Evolutionary conservation across 2,329 filamentous ascomycete species (phyloP), one percentile per base, ranked within the genome.

Genomic region (Ramularia endophylla): DNA sequence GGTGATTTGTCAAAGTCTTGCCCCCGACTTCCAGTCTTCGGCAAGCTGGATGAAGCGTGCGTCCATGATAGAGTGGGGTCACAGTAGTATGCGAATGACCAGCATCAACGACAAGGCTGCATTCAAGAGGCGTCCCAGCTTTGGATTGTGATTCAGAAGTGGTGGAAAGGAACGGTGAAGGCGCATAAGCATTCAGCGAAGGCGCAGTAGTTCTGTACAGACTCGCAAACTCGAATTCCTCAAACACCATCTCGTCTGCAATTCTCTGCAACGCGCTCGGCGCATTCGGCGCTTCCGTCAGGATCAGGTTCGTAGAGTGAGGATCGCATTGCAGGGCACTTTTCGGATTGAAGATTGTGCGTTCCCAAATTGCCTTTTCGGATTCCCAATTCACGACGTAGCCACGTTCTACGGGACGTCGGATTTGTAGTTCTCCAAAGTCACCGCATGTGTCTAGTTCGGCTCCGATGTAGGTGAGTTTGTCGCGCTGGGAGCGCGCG

Each of bases 331-430:
- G 41, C 8, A 51, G 40, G 9, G 38, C 27, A 31, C 44, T 44
- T 28, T 55, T 66, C 65, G 55, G 72, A 52, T 84, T 80, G 54
- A 94, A 82, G 58, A 97, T 85, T 46, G 89, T 82, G 53, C 83
- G 80, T 57, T 95, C 88, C 92, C 92, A 98, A 38, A 98, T 87
- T 58, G 92, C 89, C 65, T 87, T 90, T 68, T 98, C 80, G 0
- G 85, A 83, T 65, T 98, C 92, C 92, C 92, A 98, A 60, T 90
- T 95, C 47, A 97, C 89, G 36, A 97, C 74, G 59, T 86, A 97
- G 6, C 92, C 92, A 65, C 89, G 94, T 65, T 98, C 92, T 1
- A 97, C 85, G 0, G 92, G 92, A 0, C 90, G 74, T 1, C 90
- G 78, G 57, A 95, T 95, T 7, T 79, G 76, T 15, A 94, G 79